Base-by-base conservation (phyloP, 2,329 filamentous ascomycete genomes). In the Stemphylium beticola region DNA sequence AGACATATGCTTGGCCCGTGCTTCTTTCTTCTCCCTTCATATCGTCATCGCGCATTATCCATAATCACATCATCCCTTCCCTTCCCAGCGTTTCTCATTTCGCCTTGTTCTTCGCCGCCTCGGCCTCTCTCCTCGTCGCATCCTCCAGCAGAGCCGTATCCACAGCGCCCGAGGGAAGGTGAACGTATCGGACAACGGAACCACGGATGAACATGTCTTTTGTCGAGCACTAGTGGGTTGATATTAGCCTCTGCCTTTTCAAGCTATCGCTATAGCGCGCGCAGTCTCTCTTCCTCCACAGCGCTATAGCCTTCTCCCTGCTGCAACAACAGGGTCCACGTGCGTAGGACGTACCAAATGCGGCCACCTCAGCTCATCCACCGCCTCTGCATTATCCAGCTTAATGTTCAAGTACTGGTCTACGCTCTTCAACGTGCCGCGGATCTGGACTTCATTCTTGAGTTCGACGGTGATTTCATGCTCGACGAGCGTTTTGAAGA, bases 401-500 rank as follows among this genome's bases (percentile, higher is more conserved):
- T 98, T 98, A 80, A 99, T 97, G 80, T 99, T 99, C 73, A 99
- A 86, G 79, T 96, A 99, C 81, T 98, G 95, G 76, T 99, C 95
- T 65, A 99, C 93, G 73, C 91, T 96, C 83, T 98, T 99, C 65
- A 99, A 84, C 32, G 89, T 96, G 64, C 95, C 95, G 69, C 91
- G 91, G 76, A 99, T 96, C 74, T 93, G 92, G 68, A 99, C 96
- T 79, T 99, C 95, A 77, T 99, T 99, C 81, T 99, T 99, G 76
- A 99, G 90, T 82, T 99, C 95, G 74, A 99, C 92, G 41, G 93
- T 98, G 72, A 99, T 93, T 82, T 96, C 88, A 67, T 95, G 90
- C 82, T 97, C 95, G 76, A 97, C 96, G 71, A 98, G 90, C 49
- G 93, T 98, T 79, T 98, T 98, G 87, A 98, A 98, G 82, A 97